Conservation (phyloP, 2,329 filamentous ascomycete genomes). For the Colletotrichum siamense region DNA sequence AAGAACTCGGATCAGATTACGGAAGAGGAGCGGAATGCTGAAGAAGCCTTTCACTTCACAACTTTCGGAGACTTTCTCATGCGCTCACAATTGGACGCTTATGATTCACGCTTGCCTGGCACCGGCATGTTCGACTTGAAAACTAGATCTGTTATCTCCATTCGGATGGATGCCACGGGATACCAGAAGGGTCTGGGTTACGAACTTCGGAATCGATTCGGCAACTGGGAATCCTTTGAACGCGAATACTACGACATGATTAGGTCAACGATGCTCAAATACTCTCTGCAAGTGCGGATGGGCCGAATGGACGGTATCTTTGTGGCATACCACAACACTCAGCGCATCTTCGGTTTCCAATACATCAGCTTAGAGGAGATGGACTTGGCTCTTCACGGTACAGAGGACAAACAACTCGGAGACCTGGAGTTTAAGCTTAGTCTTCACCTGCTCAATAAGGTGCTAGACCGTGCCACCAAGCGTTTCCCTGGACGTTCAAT, state of each 20-base stretch:
- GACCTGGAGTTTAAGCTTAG: conserved; percentile 87
- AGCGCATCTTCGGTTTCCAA: conserved; percentile 97
- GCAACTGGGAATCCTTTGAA: conserved; percentile 90
- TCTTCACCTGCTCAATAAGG: conserved; percentile 77
- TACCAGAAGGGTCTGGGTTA: conserved; percentile 83
- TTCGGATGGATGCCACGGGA: conserved; percentile 82
- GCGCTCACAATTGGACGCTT: conserved; percentile 91
- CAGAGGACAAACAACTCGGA: conserved; percentile 69
- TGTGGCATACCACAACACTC: conserved; percentile 92
- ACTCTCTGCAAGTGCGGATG: conserved; percentile 95
- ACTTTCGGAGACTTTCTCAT: conserved; percentile 88
- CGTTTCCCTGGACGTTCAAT: conserved; percentile 79
- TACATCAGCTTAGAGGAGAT: conserved; percentile 88
- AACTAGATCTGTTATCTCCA: conserved; percentile 87
- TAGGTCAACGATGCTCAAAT: conserved; percentile 91
- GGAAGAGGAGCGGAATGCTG: conserved; percentile 72
- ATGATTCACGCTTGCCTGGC: conserved; percentile 85
- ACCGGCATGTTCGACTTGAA: conserved; percentile 97
- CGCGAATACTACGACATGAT: conserved; percentile 98
- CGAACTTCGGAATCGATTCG: conserved; percentile 78
- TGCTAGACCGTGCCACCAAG: conserved; percentile 76
- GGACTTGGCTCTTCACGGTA: conserved; percentile 88
- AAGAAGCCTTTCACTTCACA: conserved; percentile 88
- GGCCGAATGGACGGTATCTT: conserved; percentile 99
- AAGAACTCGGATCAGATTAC: conserved; percentile 71